A percentile compares a stretch with the other conserved stretches of the same genome.
phyloP scores from a whole-genome alignment of 345 rosid species.

The Fremontodendron californicum region DNA sequence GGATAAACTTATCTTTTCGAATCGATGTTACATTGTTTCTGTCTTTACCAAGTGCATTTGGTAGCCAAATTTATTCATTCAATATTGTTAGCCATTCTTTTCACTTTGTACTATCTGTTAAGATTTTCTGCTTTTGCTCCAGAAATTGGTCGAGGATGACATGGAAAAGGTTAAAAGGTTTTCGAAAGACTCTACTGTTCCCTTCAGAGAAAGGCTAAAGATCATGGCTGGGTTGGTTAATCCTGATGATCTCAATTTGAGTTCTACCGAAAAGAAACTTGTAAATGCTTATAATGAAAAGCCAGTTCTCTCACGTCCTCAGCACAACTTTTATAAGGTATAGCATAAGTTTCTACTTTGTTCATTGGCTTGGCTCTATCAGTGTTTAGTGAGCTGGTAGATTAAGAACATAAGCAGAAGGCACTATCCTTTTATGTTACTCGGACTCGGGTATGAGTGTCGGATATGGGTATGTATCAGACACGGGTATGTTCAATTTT shows the following conservation, averaged over 20 bases:
- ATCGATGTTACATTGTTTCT: background rate
- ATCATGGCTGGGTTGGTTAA: slow-evolving; percentile 74
- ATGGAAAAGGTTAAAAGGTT: slow-evolving; percentile 90
- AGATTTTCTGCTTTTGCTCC: slow-evolving; percentile 8
- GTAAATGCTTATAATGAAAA: slow-evolving; percentile 82
- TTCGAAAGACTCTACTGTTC: slow-evolving; percentile 68
- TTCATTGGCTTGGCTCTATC: background rate
- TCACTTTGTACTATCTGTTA: background rate
- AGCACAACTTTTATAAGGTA: slow-evolving; percentile 75
- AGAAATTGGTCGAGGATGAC: slow-evolving; percentile 87
- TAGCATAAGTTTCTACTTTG: background rate
- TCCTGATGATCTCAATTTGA: slow-evolving; percentile 76
- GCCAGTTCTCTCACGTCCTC: slow-evolving; percentile 93
- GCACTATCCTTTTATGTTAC: too few relatives aligned
- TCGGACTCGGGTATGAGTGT: too few relatives aligned
- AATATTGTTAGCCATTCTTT: background rate
- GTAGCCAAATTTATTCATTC: background rate
- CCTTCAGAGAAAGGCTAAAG: slow-evolving; percentile 90
- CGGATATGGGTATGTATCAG: too few relatives aligned
- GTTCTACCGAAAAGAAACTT: slow-evolving; percentile 83
- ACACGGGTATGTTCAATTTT: too few relatives aligned
- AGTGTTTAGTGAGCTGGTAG: background rate
- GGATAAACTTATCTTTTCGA: background rate
- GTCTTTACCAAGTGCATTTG: background rate
- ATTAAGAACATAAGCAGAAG: background rate